Conservation (phyloP, 331 rosid species). For the Quercus lobata region DNA sequence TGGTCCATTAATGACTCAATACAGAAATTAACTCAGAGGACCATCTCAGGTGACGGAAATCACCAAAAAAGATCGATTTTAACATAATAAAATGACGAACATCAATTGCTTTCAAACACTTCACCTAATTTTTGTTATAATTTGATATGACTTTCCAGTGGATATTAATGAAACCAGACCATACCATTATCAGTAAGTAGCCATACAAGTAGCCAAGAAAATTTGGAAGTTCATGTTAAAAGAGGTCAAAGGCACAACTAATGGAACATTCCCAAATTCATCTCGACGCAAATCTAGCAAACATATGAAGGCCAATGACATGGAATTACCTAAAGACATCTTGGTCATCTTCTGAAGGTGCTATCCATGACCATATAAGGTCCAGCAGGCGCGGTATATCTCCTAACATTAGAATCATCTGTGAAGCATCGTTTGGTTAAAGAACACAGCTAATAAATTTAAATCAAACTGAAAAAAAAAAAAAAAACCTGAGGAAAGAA, state of each 20-base stretch:
- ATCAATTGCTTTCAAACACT: background rate
- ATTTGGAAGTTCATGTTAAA: conserved; percentile 1
- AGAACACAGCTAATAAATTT: conserved; percentile 19
- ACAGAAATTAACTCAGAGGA: background rate
- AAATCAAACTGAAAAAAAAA: background rate
- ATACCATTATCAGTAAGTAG: background rate
- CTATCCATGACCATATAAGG: conserved; percentile 96
- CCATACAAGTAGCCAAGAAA: background rate
- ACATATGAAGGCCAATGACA: conserved; percentile 23
- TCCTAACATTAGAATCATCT: conserved; percentile 92
- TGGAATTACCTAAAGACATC: conserved; percentile 61
- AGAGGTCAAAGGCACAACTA: background rate
- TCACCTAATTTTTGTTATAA: background rate
- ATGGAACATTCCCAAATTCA: background rate
- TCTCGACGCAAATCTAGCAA: background rate
- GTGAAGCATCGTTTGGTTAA: conserved; percentile 20
- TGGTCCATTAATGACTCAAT: background rate
- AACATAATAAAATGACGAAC: background rate
- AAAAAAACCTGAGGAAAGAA: background rate
- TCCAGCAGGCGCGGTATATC: conserved; percentile 86
- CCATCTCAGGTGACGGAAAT: background rate
- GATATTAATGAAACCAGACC: background rate
- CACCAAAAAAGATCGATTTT: conserved; percentile 2
- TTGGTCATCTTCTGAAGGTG: conserved; percentile 78
- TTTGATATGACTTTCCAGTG: background rate